Evolutionary conservation across 108 stramenopile genomes (phyloP).

Genomic region (Cyclotella baltica): DNA sequence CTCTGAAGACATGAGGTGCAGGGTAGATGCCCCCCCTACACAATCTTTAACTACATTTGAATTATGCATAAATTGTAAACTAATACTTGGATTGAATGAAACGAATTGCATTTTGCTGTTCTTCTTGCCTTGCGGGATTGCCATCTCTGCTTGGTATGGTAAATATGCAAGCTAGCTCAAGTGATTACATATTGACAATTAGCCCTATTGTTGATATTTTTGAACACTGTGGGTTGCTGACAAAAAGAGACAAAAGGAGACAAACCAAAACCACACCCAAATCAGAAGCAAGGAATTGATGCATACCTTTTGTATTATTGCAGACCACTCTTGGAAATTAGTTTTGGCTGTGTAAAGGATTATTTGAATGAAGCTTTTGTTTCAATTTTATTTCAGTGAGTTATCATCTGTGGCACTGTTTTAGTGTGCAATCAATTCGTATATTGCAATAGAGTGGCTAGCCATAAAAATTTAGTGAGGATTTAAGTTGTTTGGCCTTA

Average conservation of each 20-base stretch:
- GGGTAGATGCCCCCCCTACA: too few relatives aligned
- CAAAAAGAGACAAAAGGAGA: background rate
- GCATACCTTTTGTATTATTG: conserved; percentile 7
- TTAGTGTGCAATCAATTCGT: background rate
- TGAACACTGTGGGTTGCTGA: background rate
- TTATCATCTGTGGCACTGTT: too few relatives aligned
- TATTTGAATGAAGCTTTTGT: background rate
- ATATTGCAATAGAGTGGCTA: conserved; percentile 1
- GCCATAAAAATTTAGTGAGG: background rate
- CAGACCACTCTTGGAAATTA: conserved; percentile 10
- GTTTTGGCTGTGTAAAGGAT: background rate
- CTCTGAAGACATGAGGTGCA: too few relatives aligned
- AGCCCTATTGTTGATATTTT: background rate
- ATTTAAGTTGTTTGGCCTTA: background rate
- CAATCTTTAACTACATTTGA: too few relatives aligned
- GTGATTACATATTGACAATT: too few relatives aligned
- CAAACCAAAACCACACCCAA: too few relatives aligned
- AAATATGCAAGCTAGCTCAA: background rate
- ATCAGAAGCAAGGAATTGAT: background rate
- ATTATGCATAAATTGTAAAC: too few relatives aligned
- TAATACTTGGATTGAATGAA: too few relatives aligned
- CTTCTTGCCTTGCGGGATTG: conserved; percentile 9
- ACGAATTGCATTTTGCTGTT: too few relatives aligned
- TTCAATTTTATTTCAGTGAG: background rate
- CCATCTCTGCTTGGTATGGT: background rate